Percentiles rank a stretch among this genome's conserved stretches.
Evolutionary conservation across 2,329 filamentous ascomycete genomes (phyloP).

Genomic region (Ophiostoma pallidulum): DNA sequence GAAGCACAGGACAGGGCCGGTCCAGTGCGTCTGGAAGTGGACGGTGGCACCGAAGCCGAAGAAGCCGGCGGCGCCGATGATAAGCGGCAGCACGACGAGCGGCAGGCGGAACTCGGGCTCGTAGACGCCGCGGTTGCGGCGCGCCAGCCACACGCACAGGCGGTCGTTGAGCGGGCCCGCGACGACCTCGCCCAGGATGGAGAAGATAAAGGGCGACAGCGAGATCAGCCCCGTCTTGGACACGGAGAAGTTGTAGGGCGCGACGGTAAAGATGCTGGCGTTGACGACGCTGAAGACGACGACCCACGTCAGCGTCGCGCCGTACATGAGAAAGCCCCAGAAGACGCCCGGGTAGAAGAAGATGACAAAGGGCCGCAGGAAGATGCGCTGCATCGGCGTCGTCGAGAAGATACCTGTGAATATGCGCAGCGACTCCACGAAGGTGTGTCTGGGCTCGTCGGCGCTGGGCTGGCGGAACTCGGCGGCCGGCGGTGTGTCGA

Average conservation of each 20-base stretch:
- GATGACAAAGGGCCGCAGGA: conserved; percentile 36
- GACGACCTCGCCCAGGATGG: conserved; percentile 34
- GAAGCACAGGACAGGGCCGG: conserved; percentile 37
- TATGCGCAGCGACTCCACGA: conserved; percentile 25
- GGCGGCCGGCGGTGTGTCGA: too few species aligned
- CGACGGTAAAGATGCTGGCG: conserved; percentile 37
- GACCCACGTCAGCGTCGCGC: conserved; percentile 25
- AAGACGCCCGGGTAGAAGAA: conserved; percentile 41
- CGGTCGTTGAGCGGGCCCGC: conserved; percentile 38
- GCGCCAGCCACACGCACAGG: conserved; percentile 34
- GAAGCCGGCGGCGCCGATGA: conserved; percentile 35
- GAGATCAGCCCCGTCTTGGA: conserved; percentile 41
- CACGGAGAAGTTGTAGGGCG: conserved; percentile 43
- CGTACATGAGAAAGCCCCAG: conserved; percentile 41
- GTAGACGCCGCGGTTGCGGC: conserved; percentile 41
- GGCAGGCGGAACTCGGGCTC: conserved; percentile 44
- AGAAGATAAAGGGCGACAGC: conserved; percentile 39
- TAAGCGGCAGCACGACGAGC: conserved; percentile 30
- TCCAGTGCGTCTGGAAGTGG: conserved; percentile 37
- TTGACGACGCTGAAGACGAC: conserved; percentile 38
- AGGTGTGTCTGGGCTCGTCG: conserved; percentile 22
- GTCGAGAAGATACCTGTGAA: conserved; percentile 28
- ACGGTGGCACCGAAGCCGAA: conserved; percentile 38
- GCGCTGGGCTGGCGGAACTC: too few species aligned
- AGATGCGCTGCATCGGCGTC: conserved; percentile 31